Conservation (phyloP, 116 monocot genomes). For the Iris pallida region DNA sequence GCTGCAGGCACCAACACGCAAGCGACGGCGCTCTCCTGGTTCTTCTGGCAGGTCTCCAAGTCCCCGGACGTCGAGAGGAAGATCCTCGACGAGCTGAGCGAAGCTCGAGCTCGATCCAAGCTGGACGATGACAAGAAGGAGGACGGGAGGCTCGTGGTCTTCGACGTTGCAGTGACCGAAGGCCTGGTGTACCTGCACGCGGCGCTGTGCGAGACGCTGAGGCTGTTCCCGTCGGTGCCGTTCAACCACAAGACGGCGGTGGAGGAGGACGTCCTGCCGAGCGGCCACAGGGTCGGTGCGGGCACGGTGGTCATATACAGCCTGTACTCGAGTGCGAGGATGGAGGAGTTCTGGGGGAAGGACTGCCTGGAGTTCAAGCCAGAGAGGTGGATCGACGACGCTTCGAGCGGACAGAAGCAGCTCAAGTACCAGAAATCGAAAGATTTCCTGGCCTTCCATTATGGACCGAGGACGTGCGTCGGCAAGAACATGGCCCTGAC, state of each 20-base stretch:
- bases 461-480: conserved; percentile 15
- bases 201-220: conserved; percentile 18
- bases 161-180: background rate
- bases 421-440: conserved; percentile 16
- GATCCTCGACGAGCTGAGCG: background rate
- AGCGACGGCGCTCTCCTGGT: conserved; percentile 7
- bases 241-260: conserved; percentile 25
- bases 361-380: conserved; percentile 40
- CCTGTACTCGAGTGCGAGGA: conserved; percentile 15
- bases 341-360: conserved; percentile 45
- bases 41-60: conserved; percentile 12
- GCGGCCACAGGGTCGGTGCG: conserved; percentile 20
- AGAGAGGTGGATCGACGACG: conserved; percentile 12
- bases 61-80: conserved; percentile 5
- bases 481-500: conserved; percentile 39
- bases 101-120: background rate
- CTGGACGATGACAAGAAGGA: background rate
- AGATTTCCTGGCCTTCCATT: conserved; percentile 36
- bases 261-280: conserved; percentile 23
- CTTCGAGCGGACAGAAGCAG: background rate
- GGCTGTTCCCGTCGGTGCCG: conserved; percentile 21
- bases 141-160: background rate
- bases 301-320: conserved; percentile 32
- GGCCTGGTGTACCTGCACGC: conserved; percentile 40
- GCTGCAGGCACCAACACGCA: conserved; percentile 39